Percentiles rank a stretch among this genome's conserved stretches.
Evolutionary conservation across 139 green algal species (phyloP).

Genomic region (Edaphochlamys debaryana): DNA sequence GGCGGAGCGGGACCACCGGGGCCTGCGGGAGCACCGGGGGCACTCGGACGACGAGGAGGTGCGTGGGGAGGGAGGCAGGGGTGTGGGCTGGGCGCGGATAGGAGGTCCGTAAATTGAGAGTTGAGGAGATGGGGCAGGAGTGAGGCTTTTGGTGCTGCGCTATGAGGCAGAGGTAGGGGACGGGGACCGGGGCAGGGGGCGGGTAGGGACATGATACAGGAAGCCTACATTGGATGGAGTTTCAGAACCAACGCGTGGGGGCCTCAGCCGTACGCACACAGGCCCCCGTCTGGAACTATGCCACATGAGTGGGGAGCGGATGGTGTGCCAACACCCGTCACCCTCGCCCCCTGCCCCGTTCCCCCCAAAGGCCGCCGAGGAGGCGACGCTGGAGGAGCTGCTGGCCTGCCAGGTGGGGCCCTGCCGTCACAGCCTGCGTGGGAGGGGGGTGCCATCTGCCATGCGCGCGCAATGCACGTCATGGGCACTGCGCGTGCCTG

Average conservation of each 20-base stretch:
- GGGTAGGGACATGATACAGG: too few species aligned
- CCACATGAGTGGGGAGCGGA: too few species aligned
- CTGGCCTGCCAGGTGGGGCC: constrained; percentile 15
- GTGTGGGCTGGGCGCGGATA: not conserved
- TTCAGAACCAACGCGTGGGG: too few species aligned
- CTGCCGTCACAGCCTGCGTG: too few species aligned
- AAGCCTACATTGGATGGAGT: too few species aligned
- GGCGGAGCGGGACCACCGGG: not conserved
- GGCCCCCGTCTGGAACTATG: too few species aligned
- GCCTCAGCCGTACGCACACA: too few species aligned
- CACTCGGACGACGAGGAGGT: constrained; percentile 36
- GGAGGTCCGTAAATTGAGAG: not conserved
- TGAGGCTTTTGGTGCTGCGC: too few species aligned
- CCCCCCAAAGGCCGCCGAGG: not conserved
- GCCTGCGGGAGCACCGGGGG: constrained; percentile 3
- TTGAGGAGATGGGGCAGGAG: not conserved
- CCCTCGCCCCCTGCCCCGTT: not conserved
- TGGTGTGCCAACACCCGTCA: too few species aligned
- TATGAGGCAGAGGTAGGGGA: too few species aligned
- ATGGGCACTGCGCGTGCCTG: not conserved
- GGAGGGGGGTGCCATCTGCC: too few species aligned
- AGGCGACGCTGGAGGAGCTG: constrained; percentile 42
- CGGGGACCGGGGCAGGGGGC: too few species aligned
- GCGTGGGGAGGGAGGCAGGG: not conserved
- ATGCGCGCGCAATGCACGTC: not conserved